phyloP scores from a whole-genome alignment of 148 eudicot species.

The Fagopyrum homotropicum region DNA sequence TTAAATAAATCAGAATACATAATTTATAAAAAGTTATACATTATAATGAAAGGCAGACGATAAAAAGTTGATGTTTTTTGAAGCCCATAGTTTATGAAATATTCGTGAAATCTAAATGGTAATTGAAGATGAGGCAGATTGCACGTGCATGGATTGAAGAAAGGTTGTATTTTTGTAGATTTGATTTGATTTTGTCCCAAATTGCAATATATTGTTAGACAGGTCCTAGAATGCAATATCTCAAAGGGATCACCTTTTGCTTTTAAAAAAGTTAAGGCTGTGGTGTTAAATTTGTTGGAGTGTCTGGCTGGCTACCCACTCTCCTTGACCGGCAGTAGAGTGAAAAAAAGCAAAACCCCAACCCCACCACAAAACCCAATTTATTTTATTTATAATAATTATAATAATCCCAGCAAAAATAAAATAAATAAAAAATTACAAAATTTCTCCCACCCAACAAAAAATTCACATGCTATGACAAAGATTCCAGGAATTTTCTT shows the following conservation, averaged over 20 bases:
- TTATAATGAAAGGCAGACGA: too few relatives aligned
- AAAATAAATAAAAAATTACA: background rate
- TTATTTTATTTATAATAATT: background rate
- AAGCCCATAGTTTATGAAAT: too few relatives aligned
- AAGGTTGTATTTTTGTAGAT: background rate
- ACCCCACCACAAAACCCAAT: background rate
- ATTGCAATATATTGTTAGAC: background rate
- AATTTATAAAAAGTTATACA: too few relatives aligned
- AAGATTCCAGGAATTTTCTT: background rate
- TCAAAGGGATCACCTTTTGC: constrained; percentile 1
- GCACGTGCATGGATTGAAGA: background rate
- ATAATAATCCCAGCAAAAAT: background rate
- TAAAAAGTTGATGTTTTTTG: too few relatives aligned
- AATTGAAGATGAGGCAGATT: background rate
- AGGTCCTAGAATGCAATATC: background rate
- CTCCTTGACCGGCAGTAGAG: background rate
- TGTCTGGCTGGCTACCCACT: constrained; percentile 2
- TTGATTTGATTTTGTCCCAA: background rate
- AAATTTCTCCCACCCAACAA: background rate
- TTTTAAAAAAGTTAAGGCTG: background rate
- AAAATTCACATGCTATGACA: constrained; percentile 2
- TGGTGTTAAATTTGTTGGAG: constrained; percentile 3
- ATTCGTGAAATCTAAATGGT: background rate
- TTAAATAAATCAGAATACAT: too few relatives aligned
- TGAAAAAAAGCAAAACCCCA: too few relatives aligned